Base-by-base conservation (phyloP, 805 yeast genomes). In the Kuraishia cidri region DNA sequence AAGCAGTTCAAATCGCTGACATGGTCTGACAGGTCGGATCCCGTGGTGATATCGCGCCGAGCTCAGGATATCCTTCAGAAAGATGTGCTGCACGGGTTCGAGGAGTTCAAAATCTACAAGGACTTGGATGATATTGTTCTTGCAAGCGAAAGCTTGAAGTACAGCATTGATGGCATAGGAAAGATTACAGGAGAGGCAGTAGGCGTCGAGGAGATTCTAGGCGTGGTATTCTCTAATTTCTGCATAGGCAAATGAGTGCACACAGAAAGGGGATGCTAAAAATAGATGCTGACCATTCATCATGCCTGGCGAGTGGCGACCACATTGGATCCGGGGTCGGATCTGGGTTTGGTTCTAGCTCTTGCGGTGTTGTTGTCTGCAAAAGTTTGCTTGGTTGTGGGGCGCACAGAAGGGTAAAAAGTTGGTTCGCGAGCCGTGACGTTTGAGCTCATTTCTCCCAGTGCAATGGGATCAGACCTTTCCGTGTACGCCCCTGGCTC, bases 141-240 rank as follows among this genome's bases (percentile, higher is more conserved):
- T 24, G 94, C 95, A 0, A 62, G 84, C 1, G 95, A 90, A 38
- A 78, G 81, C 35, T 61, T 92, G 25, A 69, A 70, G 31, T 69
- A 69, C 31, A 76, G 95, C 1, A 75, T 80, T 13, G 86, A 80
- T 10, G 96, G 96, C 0, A 81, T 92, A 24, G 97, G 97, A 0
- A 83, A 79, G 47, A 82, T 92, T 17, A 88, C 97, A 0, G 98
- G 97, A 1, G 82, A 83, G 25, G 72, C 85, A 0, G 75, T 90
- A 10, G 95, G 94, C 0, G 68, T 88, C 0, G 97, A 92, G 44
- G 97, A 92, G 48, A 76, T 92, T 1, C 60, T 92, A 4, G 96
- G 92, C 1, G 90, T 84, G 1, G 92, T 92, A 0, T 92, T 92
- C 49, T 78, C 95, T 2, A 81, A 76, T 39, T 92, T 92, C 52